Conservation (phyloP, 1,284 basidiomycete genomes). For the Ceratobasidium sp. region DNA sequence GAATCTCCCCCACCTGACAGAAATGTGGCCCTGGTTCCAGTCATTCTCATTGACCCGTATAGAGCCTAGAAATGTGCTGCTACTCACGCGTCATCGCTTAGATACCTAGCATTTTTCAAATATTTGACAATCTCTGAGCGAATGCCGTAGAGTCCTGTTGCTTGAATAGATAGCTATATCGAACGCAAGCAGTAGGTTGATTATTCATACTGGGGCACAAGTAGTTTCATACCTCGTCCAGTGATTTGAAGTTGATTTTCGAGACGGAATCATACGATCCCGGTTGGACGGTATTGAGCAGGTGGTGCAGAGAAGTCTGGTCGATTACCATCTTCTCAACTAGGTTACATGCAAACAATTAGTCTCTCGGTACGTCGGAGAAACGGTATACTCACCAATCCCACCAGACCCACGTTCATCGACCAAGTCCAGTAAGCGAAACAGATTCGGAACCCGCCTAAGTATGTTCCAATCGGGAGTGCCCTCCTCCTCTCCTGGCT, state of each 20-base stretch:
- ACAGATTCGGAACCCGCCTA: constrained; percentile 32
- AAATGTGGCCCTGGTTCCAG: constrained; percentile 47
- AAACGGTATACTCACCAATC: constrained; percentile 43
- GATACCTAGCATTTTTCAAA: constrained; percentile 56
- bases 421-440: constrained; percentile 47
- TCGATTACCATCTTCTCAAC: constrained; percentile 48
- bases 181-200: too few species aligned
- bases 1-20: constrained; percentile 50
- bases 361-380: background rate
- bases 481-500: constrained; percentile 57
- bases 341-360: background rate
- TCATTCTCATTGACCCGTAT: background rate
- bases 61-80: background rate
- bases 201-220: constrained; percentile 62
- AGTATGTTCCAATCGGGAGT: constrained; percentile 61
- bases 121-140: constrained; percentile 65
- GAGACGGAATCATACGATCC: constrained; percentile 44
- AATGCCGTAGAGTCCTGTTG: constrained; percentile 70
- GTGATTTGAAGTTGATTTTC: constrained; percentile 43
- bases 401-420: constrained; percentile 48
- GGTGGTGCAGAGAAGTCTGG: constrained; percentile 24
- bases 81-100: constrained; percentile 59
- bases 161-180: constrained; percentile 62
- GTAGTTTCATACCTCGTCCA: constrained; percentile 21
- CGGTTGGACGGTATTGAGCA: constrained; percentile 41